Conservation (phyloP, 148 eudicot species). For the Rhododendron molle region DNA sequence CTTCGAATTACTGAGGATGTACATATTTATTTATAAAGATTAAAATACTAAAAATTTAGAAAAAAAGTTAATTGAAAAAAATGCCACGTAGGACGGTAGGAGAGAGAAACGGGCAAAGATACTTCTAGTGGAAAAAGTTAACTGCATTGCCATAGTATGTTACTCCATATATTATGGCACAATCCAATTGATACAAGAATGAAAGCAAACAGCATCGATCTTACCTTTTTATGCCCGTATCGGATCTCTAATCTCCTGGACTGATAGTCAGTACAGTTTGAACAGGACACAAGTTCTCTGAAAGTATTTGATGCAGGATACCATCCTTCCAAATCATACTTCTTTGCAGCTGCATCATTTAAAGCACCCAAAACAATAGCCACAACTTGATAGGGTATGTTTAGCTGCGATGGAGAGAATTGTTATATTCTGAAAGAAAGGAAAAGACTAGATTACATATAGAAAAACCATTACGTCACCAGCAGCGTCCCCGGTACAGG, state of each 20-base stretch:
- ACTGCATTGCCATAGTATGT: no score
- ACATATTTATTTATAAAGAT: no score
- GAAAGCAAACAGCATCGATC: background rate
- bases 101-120: no score
- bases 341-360: slow-evolving; percentile 92
- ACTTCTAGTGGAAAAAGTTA: no score
- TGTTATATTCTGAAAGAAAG: background rate
- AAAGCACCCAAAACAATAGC: slow-evolving; percentile 84
- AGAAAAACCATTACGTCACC: background rate
- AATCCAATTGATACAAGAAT: no score
- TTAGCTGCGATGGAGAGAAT: slow-evolving; percentile 46
- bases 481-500: background rate
- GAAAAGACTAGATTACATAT: background rate
- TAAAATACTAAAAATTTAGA: no score
- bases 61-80: no score
- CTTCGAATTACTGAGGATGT: no score
- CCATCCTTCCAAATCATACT: slow-evolving; percentile 93
- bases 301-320: slow-evolving; percentile 68
- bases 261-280: slow-evolving; percentile 94
- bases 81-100: no score
- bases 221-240: slow-evolving; percentile 74
- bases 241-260: slow-evolving; percentile 75
- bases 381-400: slow-evolving; percentile 75
- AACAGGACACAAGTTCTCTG: slow-evolving; percentile 90
- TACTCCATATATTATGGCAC: no score